These are phyloP conservation scores for Tetrapisispora iriomotensis DNA, from an alignment of 805 yeast species.

Conservation along the genomic window DNA sequence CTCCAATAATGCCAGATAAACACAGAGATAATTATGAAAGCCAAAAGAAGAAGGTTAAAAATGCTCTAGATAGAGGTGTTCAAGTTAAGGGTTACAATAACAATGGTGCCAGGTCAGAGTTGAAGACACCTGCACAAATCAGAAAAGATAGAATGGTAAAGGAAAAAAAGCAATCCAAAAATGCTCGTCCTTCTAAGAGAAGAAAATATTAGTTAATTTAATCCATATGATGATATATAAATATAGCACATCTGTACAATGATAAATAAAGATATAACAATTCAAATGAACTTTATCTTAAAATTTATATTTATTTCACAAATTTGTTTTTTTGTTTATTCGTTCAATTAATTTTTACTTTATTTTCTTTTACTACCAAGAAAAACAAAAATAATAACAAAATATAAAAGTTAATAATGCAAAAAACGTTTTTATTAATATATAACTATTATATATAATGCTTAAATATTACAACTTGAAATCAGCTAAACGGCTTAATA, in stretches of 20 bases:
- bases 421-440: neutral
- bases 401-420: too few species aligned
- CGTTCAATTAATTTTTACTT: too few species aligned
- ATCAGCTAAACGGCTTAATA: constrained; percentile 39
- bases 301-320: too few species aligned
- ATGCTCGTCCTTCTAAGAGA: constrained; percentile 53
- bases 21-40: constrained; percentile 74
- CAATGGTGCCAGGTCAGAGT: constrained; percentile 37
- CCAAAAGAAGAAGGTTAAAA: constrained; percentile 73
- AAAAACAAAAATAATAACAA: neutral
- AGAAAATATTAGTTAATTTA: constrained; percentile 12
- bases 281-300: too few species aligned
- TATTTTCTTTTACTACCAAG: too few species aligned
- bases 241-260: too few species aligned
- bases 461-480: constrained; percentile 14
- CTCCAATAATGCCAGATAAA: constrained; percentile 89
- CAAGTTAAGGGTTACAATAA: constrained; percentile 55
- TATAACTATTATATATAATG: neutral
- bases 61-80: constrained; percentile 69
- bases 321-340: too few species aligned
- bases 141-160: constrained; percentile 61
- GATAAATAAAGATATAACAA: too few species aligned
- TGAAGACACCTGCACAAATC: constrained; percentile 63
- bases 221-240: neutral
- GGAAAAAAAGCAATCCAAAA: constrained; percentile 74